Base-by-base conservation (phyloP, 306 rosid species). In the Malus sieversii region DNA sequence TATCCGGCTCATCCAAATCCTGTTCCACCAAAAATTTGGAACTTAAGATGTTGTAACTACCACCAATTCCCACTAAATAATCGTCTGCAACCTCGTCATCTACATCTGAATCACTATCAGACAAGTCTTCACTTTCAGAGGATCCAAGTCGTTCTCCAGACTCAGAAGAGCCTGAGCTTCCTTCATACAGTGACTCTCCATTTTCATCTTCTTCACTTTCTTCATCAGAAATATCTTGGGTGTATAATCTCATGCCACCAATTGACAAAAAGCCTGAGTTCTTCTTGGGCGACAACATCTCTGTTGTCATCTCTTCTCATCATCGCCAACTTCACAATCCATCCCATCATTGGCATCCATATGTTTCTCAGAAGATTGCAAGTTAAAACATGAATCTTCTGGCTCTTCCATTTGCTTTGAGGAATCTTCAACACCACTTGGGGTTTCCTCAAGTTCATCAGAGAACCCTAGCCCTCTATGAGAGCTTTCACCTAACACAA, bases 31-130 rank as follows among this genome's bases (percentile, higher is more conserved):
- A 84, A 96, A 95, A 90, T 86, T 95, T 90, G 70, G 93, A 78
- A 73, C 82, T 84, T 57, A 92, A 75, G 75, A 95, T 77, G 77
- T 82, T 85, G 38, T 83, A 90, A 46, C 89, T 78, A 42, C 98
- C 98, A 71, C 97, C 98, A 87, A 92, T 89, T 69, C 97, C 97
- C 82, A 86, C 93, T 66, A 92, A 64, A 82, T 95, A 95, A 83
- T 95, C 98, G 81, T 86, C 79, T 29, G 89, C 98, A 80, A 92
- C 90, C 77, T 86, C 96, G 0, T 89, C 97, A 68, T 95, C 97
- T 74, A 95, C 80, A 74, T 90, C 98, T 68, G 90, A 92, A 86
- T 81, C 93, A 85, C 82, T 80, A 73, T 82, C 94, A 85, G 89
- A 90, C 46, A 82, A 75, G 73, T 83, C 76, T 40, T 75, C 86